Percentiles rank a stretch among this genome's conserved stretches.
Conservation (phyloP, 106 monocot species). For the Dendrobium chrysotoxum region DNA sequence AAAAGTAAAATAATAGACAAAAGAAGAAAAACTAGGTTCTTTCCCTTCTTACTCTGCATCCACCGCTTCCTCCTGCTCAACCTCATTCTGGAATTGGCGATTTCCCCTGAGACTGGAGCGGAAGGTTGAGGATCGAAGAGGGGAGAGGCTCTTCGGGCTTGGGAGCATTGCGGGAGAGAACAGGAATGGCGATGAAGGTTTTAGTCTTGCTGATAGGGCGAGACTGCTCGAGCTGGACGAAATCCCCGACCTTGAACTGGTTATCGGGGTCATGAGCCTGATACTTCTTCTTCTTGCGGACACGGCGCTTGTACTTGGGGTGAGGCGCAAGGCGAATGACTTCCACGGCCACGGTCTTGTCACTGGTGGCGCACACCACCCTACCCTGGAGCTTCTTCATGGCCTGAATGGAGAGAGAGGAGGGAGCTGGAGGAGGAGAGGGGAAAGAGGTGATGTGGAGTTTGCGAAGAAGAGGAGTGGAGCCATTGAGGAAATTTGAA, state of each 20-base stretch:
- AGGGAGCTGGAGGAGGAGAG: constrained; percentile 2
- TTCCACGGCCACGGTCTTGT: constrained; percentile 90
- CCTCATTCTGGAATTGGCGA: not conserved
- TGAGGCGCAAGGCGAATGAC: constrained; percentile 68
- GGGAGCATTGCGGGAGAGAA: constrained; percentile 25
- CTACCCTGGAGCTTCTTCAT: constrained; percentile 68
- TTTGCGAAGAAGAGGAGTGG: constrained; percentile 5
- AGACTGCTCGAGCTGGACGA: constrained; percentile 75
- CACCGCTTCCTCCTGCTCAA: not conserved
- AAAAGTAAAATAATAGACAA: not conserved
- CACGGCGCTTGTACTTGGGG: constrained; percentile 87
- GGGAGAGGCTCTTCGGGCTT: constrained; percentile 11
- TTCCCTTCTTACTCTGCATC: not conserved
- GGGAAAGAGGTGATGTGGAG: constrained; percentile 2
- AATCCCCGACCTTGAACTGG: constrained; percentile 74
- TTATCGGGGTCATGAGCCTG: constrained; percentile 94
- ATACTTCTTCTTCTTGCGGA: constrained; percentile 73
- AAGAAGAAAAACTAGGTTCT: not conserved
- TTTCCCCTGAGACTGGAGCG: constrained; percentile 34
- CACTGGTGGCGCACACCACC: constrained; percentile 59
- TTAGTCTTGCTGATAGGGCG: constrained; percentile 97
- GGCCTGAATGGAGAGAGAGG: constrained; percentile 43
- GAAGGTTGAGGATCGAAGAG: constrained; percentile 19
- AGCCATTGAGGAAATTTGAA: constrained; percentile 48
- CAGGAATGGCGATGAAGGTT: constrained; percentile 65